Conservation (phyloP, 805 yeast species). For the Brettanomyces custersianus region DNA sequence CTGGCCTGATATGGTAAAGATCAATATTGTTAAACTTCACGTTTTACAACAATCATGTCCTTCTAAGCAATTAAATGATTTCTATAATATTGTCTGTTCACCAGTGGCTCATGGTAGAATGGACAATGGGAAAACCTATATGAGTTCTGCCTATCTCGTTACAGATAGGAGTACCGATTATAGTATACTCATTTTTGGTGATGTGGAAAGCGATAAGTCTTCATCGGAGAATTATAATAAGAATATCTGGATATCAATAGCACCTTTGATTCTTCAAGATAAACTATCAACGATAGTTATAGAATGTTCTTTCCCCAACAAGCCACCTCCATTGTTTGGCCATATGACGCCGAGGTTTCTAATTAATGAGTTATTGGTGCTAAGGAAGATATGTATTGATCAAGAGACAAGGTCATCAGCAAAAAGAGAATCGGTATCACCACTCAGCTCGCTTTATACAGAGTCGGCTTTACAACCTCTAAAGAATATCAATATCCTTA, state of each 20-base stretch:
- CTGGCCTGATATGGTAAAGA: slow-evolving; percentile 66
- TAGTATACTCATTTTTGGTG: slow-evolving; percentile 66
- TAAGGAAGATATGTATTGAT: slow-evolving; percentile 20
- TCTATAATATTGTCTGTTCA: slow-evolving; percentile 34
- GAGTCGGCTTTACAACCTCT: slow-evolving; percentile 26
- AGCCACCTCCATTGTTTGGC: slow-evolving; percentile 55
- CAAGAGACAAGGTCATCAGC: not conserved
- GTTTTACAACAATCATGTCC: slow-evolving; percentile 7
- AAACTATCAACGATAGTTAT: slow-evolving; percentile 50
- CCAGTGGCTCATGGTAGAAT: slow-evolving; percentile 28
- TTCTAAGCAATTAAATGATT: slow-evolving; percentile 16
- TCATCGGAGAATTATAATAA: slow-evolving; percentile 31
- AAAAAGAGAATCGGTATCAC: not conserved
- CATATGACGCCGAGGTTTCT: slow-evolving; percentile 67
- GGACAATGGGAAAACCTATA: slow-evolving; percentile 14
- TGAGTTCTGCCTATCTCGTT: slow-evolving; percentile 56
- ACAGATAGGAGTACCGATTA: slow-evolving; percentile 20
- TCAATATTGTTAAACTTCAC: slow-evolving; percentile 18
- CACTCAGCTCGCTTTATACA: slow-evolving; percentile 9
- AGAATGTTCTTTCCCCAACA: slow-evolving; percentile 63
- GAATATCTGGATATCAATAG: slow-evolving; percentile 49
- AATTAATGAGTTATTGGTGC: slow-evolving; percentile 41
- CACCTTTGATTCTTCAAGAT: slow-evolving; percentile 32
- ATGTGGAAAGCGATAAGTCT: slow-evolving; percentile 60
- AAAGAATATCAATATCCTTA: slow-evolving; percentile 34